Evolutionary conservation across 495 filamentous ascomycete species (phyloP).

Genomic region (Penicillium chermesinum): DNA sequence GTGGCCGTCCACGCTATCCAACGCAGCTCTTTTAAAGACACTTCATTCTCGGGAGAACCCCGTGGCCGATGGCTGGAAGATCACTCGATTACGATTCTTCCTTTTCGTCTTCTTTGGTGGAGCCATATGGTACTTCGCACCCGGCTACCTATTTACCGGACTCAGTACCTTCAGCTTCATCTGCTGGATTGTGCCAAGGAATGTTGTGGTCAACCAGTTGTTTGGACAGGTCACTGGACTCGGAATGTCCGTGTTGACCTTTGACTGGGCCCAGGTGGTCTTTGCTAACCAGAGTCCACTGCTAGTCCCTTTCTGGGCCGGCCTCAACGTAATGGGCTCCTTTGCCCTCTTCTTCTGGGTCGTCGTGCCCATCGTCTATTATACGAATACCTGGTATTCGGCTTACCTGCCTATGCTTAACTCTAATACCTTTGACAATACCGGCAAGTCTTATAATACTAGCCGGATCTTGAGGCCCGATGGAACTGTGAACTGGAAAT

Average conservation of each 20-base stretch:
- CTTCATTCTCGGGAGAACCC: conserved; percentile 79
- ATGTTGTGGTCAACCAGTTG: conserved; percentile 62
- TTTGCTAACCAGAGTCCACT: conserved; percentile 81
- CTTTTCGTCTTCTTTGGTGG: conserved; percentile 59
- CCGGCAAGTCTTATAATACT: conserved; percentile 39
- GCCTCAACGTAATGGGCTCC: conserved; percentile 80
- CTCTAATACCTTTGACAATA: conserved; percentile 45
- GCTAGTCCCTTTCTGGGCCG: conserved; percentile 86
- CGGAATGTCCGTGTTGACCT: conserved; percentile 81
- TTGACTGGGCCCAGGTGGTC: conserved; percentile 91
- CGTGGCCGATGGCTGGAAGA: conserved; percentile 76
- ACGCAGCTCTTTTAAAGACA: conserved; percentile 79
- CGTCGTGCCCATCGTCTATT: conserved; percentile 70
- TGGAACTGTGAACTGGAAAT: conserved; percentile 36
- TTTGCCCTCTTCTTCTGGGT: conserved; percentile 88
- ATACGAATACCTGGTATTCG: conserved; percentile 62
- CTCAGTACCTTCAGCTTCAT: conserved; percentile 87
- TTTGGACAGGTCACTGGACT: conserved; percentile 63
- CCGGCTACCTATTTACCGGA: conserved; percentile 78
- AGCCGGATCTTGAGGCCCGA: conserved; percentile 36
- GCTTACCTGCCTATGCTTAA: conserved; percentile 45
- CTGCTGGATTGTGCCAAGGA: conserved; percentile 82
- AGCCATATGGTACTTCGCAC: conserved; percentile 76
- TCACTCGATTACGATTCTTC: conserved; percentile 81
- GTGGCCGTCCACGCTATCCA: conserved; percentile 85